Percentiles rank a stretch among this genome's conserved stretches.
phyloP scores from a whole-genome alignment of 148 eudicot species.

The Rheum nobile region DNA sequence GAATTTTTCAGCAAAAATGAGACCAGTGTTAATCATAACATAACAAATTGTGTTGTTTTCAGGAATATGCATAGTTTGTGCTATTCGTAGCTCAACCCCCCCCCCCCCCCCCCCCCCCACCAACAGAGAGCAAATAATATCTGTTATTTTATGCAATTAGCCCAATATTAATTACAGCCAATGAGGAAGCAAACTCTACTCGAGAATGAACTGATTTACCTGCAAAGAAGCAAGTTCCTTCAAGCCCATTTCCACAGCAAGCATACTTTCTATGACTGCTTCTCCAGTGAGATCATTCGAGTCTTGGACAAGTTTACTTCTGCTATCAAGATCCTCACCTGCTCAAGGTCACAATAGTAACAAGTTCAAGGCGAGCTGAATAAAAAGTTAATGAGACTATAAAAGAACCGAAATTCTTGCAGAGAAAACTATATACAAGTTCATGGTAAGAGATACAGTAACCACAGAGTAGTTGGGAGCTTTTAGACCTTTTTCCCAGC shows the following conservation, averaged over 20 bases:
- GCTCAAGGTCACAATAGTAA: constrained; percentile 9
- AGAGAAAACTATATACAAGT: neutral
- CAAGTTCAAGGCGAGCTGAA: neutral
- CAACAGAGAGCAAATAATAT: too few relatives aligned
- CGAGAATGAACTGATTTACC: constrained; percentile 22
- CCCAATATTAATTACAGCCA: too few relatives aligned
- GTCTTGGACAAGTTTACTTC: constrained; percentile 53
- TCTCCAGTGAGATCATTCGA: constrained; percentile 71
- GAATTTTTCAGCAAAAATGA: neutral
- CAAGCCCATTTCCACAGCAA: constrained; percentile 88
- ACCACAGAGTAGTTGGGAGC: neutral
- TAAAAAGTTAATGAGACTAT: neutral
- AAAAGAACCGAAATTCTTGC: neutral
- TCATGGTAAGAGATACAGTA: neutral
- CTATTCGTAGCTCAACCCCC: neutral
- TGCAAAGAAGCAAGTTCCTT: constrained; percentile 79
- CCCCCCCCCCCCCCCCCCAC: too few relatives aligned
- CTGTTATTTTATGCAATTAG: neutral
- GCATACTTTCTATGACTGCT: constrained; percentile 84
- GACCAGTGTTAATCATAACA: neutral
- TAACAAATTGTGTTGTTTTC: neutral
- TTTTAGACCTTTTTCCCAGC: constrained; percentile 64
- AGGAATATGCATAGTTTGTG: neutral
- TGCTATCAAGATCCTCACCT: constrained; percentile 45
- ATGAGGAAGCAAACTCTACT: neutral